Percentiles rank a stretch among this genome's conserved stretches.
Evolutionary conservation across 345 rosid genomes (phyloP).

Genomic region (Melastoma malabathricum): DNA sequence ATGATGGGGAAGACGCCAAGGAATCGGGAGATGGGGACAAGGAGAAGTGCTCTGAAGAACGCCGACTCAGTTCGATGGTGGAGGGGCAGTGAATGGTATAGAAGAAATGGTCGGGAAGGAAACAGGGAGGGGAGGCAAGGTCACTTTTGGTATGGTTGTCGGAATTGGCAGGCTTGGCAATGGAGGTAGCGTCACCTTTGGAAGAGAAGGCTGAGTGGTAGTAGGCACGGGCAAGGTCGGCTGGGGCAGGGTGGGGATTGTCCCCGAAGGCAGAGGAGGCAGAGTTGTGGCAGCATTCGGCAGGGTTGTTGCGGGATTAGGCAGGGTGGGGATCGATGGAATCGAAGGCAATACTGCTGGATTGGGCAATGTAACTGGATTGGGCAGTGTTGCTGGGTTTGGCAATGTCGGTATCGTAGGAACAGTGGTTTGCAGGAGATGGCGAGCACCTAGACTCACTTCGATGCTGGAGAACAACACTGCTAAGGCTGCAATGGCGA

Average conservation of each 20-base stretch:
- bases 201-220: conserved; percentile 13
- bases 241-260: conserved; percentile 6
- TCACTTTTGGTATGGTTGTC: conserved; percentile 4
- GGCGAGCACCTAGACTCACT: conserved; percentile 14
- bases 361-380: conserved; percentile 5
- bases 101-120: conserved; percentile 6
- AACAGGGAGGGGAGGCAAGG: conserved; percentile 6
- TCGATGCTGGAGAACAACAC: conserved; percentile 10
- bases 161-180: conserved; percentile 10
- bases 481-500: conserved; percentile 4
- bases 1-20: too few species aligned
- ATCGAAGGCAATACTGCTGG: conserved; percentile 1
- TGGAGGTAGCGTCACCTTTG: conserved; percentile 13
- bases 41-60: too few species aligned
- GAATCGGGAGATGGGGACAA: too few species aligned
- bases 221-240: conserved; percentile 5
- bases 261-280: conserved; percentile 9
- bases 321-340: conserved; percentile 12
- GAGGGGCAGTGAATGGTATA: conserved; percentile 12
- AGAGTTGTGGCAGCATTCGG: not conserved
- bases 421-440: conserved; percentile 12
- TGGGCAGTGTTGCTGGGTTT: conserved; percentile 9
- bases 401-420: conserved; percentile 12
- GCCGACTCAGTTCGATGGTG: conserved; percentile 3
- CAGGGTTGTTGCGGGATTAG: conserved; percentile 4